Conservation (phyloP, 805 yeast species). For the Saccharomycopsis olivae region DNA sequence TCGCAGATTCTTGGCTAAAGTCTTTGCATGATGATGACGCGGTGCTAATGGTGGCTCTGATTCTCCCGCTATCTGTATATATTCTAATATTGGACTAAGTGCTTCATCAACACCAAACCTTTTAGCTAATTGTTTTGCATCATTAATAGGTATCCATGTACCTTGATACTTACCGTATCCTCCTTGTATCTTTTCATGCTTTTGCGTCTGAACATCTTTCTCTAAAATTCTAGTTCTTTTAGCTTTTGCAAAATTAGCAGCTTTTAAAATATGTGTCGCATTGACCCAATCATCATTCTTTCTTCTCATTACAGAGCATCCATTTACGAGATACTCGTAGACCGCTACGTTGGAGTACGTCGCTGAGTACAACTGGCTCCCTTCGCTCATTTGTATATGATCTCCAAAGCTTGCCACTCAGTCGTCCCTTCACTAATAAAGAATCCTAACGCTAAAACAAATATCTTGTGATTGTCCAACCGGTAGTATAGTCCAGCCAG, state of each 20-base stretch:
- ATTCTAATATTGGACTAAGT: constrained; percentile 58
- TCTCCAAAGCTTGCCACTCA: no score
- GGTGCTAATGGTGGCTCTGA: constrained; percentile 50
- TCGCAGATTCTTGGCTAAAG: background rate
- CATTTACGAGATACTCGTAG: constrained; percentile 59
- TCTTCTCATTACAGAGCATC: constrained; percentile 71
- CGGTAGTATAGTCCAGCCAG: no score
- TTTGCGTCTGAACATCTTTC: constrained; percentile 82
- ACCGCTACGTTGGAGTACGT: constrained; percentile 77
- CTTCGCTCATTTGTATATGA: background rate
- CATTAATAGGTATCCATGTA: constrained; percentile 84
- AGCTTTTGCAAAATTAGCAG: constrained; percentile 91
- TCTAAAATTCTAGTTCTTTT: constrained; percentile 87
- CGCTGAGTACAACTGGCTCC: constrained; percentile 47
- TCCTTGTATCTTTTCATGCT: constrained; percentile 91
- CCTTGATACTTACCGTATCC: constrained; percentile 97
- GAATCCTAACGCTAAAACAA: no score
- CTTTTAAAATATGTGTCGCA: constrained; percentile 90
- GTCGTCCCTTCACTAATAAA: no score
- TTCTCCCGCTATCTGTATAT: constrained; percentile 38
- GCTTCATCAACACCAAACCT: constrained; percentile 54
- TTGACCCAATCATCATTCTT: constrained; percentile 76
- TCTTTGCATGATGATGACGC: constrained; percentile 24
- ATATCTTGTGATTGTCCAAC: no score
- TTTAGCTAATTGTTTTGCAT: constrained; percentile 59